Conservation (phyloP, 176 grass and related monocot genomes). For the Saccharum spontaneum region DNA sequence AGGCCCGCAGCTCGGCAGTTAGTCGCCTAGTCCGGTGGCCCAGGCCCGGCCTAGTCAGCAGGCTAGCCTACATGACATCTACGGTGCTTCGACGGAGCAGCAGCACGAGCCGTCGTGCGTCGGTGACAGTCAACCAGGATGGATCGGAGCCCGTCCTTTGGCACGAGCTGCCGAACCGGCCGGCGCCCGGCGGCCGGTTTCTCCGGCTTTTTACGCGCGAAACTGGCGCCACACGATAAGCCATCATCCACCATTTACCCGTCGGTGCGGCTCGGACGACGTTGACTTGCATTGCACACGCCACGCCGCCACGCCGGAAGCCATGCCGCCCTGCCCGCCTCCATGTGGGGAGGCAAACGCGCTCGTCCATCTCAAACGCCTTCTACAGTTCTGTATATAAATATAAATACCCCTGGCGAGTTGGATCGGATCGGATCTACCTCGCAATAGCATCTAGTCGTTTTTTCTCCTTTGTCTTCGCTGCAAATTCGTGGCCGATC, state of each 20-base stretch:
- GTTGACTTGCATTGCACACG: neutral
- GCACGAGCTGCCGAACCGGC: too few relatives aligned
- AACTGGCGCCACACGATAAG: slow-evolving; percentile 21
- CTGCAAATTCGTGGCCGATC: neutral
- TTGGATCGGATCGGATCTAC: slow-evolving; percentile 24
- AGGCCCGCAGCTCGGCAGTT: too few relatives aligned
- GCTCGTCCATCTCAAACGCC: neutral
- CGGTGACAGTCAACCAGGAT: too few relatives aligned
- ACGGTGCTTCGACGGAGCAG: too few relatives aligned
- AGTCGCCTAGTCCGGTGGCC: too few relatives aligned
- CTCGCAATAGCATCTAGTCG: neutral
- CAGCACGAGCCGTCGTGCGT: too few relatives aligned
- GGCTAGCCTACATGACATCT: too few relatives aligned
- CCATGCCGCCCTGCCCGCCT: neutral
- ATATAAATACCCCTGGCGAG: neutral
- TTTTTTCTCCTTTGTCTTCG: neutral
- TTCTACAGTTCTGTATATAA: neutral
- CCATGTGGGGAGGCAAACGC: slow-evolving; percentile 19
- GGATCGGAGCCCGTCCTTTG: neutral
- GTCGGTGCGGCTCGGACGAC: neutral
- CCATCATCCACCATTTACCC: neutral
- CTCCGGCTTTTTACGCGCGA: neutral
- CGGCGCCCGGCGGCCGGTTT: neutral
- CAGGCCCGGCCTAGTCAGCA: too few relatives aligned
- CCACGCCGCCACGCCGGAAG: neutral